phyloP scores from a whole-genome alignment of 306 rosid species.

The Vachellia pachyceras region DNA sequence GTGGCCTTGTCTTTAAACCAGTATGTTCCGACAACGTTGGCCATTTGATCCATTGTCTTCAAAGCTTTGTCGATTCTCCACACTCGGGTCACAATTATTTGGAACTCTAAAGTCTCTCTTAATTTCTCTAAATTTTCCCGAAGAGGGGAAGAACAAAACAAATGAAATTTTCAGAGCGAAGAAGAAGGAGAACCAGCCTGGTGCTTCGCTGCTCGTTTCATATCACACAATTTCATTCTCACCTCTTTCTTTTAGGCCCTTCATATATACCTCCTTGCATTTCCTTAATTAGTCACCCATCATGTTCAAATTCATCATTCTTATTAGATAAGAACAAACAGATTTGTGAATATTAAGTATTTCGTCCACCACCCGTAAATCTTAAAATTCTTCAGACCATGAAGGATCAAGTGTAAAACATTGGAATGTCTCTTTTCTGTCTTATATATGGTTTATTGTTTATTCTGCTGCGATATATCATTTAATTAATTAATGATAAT shows the following conservation, averaged over 20 bases:
- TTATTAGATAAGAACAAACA: background rate
- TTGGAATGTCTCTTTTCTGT: background rate
- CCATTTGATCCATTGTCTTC: slow-evolving; percentile 64
- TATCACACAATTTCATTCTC: background rate
- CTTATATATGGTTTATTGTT: background rate
- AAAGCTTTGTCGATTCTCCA: background rate
- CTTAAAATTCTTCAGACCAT: background rate
- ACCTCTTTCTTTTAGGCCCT: background rate
- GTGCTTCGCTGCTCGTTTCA: background rate
- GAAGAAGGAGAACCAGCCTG: slow-evolving; percentile 9
- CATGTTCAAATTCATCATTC: background rate
- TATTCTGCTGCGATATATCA: background rate
- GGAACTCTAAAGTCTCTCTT: slow-evolving; percentile 5
- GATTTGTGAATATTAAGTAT: background rate
- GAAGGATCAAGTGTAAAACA: background rate
- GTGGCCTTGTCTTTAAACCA: slow-evolving; percentile 81
- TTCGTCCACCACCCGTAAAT: background rate
- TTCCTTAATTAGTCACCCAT: background rate
- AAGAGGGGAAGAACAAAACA: background rate
- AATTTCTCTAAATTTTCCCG: background rate
- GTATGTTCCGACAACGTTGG: slow-evolving; percentile 75
- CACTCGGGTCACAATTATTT: background rate
- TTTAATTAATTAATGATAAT: background rate
- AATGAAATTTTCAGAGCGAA: background rate
- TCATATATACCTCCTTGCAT: background rate